These are phyloP conservation scores for Isatis lusitanica DNA, from an alignment of 441 rosid species.

Conservation along the genomic window DNA sequence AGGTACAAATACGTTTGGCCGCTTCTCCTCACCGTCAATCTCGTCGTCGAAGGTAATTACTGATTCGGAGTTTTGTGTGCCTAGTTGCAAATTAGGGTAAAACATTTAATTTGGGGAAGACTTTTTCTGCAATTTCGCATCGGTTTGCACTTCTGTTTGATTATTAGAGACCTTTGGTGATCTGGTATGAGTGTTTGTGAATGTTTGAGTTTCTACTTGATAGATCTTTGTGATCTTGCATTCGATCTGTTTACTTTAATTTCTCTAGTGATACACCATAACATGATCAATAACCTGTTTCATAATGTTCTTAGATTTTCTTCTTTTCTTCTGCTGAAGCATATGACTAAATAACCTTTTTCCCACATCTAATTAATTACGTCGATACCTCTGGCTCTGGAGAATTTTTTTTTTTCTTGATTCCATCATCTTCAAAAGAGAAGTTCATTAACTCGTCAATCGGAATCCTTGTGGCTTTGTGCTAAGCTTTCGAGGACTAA, in stretches of 20 bases:
- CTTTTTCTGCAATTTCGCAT: background rate
- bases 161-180: background rate
- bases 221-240: background rate
- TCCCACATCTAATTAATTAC: background rate
- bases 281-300: background rate
- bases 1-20: slow-evolving; percentile 92
- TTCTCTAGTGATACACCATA: background rate
- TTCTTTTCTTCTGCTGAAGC: no score
- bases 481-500: slow-evolving; percentile 46
- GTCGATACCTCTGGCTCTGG: background rate
- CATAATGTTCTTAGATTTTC: no score
- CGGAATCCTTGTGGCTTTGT: background rate
- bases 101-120: no score
- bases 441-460: background rate
- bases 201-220: background rate
- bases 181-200: background rate
- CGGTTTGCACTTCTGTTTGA: background rate
- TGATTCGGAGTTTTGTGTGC: background rate
- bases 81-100: no score
- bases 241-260: no score
- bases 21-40: slow-evolving; percentile 74
- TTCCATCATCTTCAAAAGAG: background rate
- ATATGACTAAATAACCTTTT: background rate
- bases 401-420: background rate
- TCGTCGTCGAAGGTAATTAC: slow-evolving; percentile 69